Evolutionary conservation across 1,284 basidiomycete species (phyloP), one percentile per base, ranked within the genome.

Genomic region (Moesziomyces sp.): DNA sequence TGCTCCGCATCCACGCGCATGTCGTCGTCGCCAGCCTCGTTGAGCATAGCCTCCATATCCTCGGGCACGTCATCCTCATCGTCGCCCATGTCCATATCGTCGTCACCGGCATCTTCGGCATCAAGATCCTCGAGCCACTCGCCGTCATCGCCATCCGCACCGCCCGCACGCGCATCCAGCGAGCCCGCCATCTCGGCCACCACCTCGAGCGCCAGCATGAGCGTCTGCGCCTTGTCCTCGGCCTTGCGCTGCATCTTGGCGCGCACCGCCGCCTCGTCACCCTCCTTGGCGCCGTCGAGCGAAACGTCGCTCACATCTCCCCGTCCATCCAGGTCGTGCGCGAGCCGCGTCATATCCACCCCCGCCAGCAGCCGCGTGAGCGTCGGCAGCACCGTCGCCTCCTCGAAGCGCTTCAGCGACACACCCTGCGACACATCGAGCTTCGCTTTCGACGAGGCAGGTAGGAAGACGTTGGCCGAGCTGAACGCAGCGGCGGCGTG

Each of bases 121-220:
- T 76, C 73, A 2, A 52, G 51, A 45, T 64, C 60, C 26, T 74
- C 64, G 44, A 66, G 44, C 63, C 59, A 68, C 43, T 67, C 66
- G 3, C 63, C 73, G 3, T 54, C 55, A 18, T 61, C 62, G n/a
- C 59, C 62, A 10, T 53, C 58, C 7, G 35, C 52, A 1, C 46
- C 56, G 13, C 49, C 48, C 13, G 48, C 47, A 45, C 28, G 44
- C 30, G 48, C 52, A 11, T 74, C 77, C 4, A 79, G 28, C 43
- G 50, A 26, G 14, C 56, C 74, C 14, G 67, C 70, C 58, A 81
- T 54, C 57, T 83, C 81, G 16, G 79, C 78, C 2, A 82, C 44
- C 5, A 81, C 57, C 45, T 83, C 81, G 24, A 82, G 54, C 18
- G 80, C 77, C 13, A 82, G 68, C 60, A 74, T 66, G 16, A 73